A percentile compares a stretch with the other conserved stretches of the same genome.
Conservation (phyloP, 129 eudicot genomes). For the Centaurea solstitialis region DNA sequence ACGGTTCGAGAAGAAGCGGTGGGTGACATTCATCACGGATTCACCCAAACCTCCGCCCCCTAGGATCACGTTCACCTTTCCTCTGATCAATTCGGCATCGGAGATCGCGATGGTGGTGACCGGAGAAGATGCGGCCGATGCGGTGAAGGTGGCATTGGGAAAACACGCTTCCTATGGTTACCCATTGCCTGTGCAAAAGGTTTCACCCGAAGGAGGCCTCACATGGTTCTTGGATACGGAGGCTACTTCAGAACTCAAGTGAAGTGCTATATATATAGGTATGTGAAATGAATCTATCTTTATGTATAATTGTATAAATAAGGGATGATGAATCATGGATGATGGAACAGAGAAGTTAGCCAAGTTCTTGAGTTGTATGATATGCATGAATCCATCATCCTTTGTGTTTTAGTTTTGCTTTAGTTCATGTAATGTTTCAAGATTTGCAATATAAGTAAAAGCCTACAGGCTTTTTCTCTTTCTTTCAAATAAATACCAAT, state of each 20-base stretch:
- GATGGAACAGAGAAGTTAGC: neutral
- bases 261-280: neutral
- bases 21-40: constrained; percentile 82
- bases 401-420: constrained; percentile 28
- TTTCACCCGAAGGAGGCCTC: constrained; percentile 57
- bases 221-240: constrained; percentile 77
- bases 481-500: neutral
- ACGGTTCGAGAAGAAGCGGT: constrained; percentile 57
- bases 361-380: neutral
- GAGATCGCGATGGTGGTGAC: constrained; percentile 77
- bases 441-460: neutral
- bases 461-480: neutral
- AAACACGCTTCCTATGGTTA: constrained; percentile 18
- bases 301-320: neutral
- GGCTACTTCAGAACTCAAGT: constrained; percentile 53
- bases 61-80: constrained; percentile 89
- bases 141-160: constrained; percentile 52
- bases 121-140: constrained; percentile 65
- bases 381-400: neutral
- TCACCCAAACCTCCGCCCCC: constrained; percentile 93
- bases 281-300: neutral
- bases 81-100: constrained; percentile 71
- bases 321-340: constrained; percentile 11
- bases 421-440: constrained; percentile 8
- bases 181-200: constrained; percentile 66